A percentile compares a stretch with the other conserved stretches of the same genome.
These are phyloP conservation scores for Zangia roseola DNA, from an alignment of 768 basidiomycete genomes.

Conservation along the genomic window DNA sequence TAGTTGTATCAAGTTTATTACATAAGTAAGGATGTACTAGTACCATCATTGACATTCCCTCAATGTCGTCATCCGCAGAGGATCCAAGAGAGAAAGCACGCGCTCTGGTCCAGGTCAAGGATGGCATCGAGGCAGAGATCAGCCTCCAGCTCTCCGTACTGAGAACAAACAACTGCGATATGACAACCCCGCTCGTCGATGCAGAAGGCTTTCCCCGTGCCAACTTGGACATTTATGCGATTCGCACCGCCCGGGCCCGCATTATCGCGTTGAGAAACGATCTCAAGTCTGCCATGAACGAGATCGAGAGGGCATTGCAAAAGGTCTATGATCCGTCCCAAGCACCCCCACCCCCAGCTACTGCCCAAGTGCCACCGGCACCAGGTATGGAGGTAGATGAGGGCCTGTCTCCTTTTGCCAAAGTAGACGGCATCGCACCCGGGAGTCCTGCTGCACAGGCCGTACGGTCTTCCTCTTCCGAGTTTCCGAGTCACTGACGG, in stretches of 20 bases:
- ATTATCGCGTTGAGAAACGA: conserved; percentile 87
- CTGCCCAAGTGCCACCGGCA: conserved; percentile 23
- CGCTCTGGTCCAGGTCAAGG: conserved; percentile 65
- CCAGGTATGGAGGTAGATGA: conserved; percentile 17
- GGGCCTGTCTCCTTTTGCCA: conserved; percentile 60
- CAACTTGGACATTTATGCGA: conserved; percentile 82
- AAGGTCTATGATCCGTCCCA: conserved; percentile 55
- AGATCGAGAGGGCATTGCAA: conserved; percentile 68
- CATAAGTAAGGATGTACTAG: too few relatives aligned
- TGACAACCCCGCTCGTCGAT: conserved; percentile 79
- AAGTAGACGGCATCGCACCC: conserved; percentile 77
- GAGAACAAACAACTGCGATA: conserved; percentile 57
- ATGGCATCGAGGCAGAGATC: conserved; percentile 71
- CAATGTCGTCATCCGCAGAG: conserved; percentile 35
- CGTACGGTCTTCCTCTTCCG: conserved; percentile 43
- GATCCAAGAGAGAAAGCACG: conserved; percentile 57
- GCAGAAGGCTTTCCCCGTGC: conserved; percentile 85
- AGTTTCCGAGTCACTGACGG: background rate
- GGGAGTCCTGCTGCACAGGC: conserved; percentile 81
- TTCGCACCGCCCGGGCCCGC: conserved; percentile 69
- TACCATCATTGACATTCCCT: too few relatives aligned
- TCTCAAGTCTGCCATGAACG: conserved; percentile 57
- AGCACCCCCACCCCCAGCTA: conserved; percentile 15
- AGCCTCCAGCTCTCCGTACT: conserved; percentile 61
- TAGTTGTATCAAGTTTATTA: conserved; percentile 2